These are phyloP conservation scores for Cylindrodendrum hubeiense DNA, from an alignment of 2,329 filamentous ascomycete genomes.

Conservation along the genomic window DNA sequence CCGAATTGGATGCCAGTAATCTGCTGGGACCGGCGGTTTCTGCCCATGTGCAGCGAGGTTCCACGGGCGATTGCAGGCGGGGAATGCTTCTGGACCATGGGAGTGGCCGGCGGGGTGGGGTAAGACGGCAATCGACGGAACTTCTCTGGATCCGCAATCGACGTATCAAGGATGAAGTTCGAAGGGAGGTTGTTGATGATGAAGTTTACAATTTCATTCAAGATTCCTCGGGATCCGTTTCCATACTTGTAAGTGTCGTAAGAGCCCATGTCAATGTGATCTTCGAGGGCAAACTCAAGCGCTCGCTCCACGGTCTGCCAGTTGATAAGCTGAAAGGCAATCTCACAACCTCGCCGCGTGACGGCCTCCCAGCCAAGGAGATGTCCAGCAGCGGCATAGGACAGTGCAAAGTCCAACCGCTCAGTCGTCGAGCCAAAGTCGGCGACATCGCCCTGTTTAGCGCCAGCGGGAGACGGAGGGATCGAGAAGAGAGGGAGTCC, in stretches of 20 bases:
- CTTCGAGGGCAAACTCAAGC: constrained; percentile 68
- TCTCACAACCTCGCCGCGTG: constrained; percentile 68
- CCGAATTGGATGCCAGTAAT: constrained; percentile 78
- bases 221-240: constrained; percentile 64
- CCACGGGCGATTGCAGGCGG: constrained; percentile 51
- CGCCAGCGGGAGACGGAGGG: constrained; percentile 44
- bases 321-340: constrained; percentile 68
- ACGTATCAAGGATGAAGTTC: constrained; percentile 70
- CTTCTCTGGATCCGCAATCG: constrained; percentile 49
- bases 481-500: constrained; percentile 62
- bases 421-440: constrained; percentile 56
- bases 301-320: constrained; percentile 74
- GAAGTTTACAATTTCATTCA: constrained; percentile 69
- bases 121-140: constrained; percentile 56
- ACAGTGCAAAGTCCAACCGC: constrained; percentile 68
- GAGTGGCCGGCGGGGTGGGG: constrained; percentile 26
- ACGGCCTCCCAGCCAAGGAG: constrained; percentile 68
- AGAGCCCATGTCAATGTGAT: constrained; percentile 49
- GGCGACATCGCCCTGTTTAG: constrained; percentile 47
- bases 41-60: constrained; percentile 51
- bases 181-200: constrained; percentile 70
- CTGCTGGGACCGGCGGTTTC: constrained; percentile 60
- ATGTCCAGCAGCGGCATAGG: constrained; percentile 73
- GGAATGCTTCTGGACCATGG: constrained; percentile 22
- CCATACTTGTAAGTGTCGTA: constrained; percentile 64